These are phyloP conservation scores for Hypericum perforatum DNA, from an alignment of 345 rosid genomes.

Conservation along the genomic window DNA sequence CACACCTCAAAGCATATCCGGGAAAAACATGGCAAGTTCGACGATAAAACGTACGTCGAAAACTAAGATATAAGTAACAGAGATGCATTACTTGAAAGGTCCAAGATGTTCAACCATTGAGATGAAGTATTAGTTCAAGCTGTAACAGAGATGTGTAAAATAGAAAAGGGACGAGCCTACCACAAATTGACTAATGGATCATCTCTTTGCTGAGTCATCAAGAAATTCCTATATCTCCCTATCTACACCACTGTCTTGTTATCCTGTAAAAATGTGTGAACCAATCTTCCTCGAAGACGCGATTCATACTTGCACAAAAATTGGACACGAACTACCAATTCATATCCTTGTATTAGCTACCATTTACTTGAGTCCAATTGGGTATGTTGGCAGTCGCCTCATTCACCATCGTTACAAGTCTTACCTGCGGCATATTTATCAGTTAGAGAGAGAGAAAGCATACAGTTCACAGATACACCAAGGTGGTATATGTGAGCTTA, in stretches of 20 bases:
- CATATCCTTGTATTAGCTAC: constrained; percentile 13
- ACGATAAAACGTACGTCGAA: neutral
- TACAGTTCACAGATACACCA: no score
- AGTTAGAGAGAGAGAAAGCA: no score
- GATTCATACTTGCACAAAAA: neutral
- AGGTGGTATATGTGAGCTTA: no score
- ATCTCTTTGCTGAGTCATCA: constrained; percentile 5
- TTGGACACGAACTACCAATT: neutral
- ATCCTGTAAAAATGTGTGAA: constrained; percentile 10
- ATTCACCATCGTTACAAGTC: constrained; percentile 54
- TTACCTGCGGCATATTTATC: constrained; percentile 29
- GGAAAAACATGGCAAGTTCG: no score
- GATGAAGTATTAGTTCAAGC: no score
- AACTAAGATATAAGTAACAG: neutral
- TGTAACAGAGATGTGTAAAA: neutral
- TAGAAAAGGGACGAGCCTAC: constrained; percentile 9
- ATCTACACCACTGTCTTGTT: constrained; percentile 17
- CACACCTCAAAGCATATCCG: no score
- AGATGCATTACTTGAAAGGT: no score
- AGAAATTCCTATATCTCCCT: constrained; percentile 5
- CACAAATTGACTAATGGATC: constrained; percentile 3
- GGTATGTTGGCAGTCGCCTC: constrained; percentile 70
- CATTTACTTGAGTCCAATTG: constrained; percentile 35
- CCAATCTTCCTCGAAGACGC: constrained; percentile 8
- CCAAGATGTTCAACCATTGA: no score